Evolutionary conservation across 371 early-diverging fungal genomes (phyloP).

Genomic region (Rhizopus arrhizus): DNA sequence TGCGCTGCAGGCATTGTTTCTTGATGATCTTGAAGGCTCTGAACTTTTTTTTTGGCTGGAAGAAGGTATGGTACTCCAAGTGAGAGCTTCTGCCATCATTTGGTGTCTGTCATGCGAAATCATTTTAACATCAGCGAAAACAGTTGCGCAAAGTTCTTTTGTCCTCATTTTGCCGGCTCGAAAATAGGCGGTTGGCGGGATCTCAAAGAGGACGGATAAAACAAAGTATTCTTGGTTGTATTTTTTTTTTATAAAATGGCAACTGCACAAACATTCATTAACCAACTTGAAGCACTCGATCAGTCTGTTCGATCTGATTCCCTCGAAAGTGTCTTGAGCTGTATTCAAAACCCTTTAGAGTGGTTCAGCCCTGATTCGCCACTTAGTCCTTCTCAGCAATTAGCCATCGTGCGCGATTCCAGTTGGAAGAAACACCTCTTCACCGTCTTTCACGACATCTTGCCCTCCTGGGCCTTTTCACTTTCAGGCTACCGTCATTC

Average conservation of each 20-base stretch:
- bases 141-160: too few relatives aligned
- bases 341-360: slow-evolving; percentile 5
- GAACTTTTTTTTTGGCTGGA: too few relatives aligned
- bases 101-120: too few relatives aligned
- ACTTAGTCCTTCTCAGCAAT: slow-evolving; percentile 2
- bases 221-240: not conserved
- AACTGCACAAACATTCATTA: not conserved
- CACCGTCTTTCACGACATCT: slow-evolving; percentile 23
- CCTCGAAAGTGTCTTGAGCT: not conserved
- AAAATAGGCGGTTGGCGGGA: too few relatives aligned
- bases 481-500: slow-evolving; percentile 5
- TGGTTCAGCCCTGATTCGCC: slow-evolving; percentile 1
- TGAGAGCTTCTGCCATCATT: too few relatives aligned
- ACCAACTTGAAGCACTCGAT: not conserved
- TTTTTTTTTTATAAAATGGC: not conserved
- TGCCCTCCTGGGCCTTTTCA: slow-evolving; percentile 36
- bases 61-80: too few relatives aligned
- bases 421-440: slow-evolving; percentile 37
- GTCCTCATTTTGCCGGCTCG: too few relatives aligned
- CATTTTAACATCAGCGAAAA: too few relatives aligned
- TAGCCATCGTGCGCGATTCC: slow-evolving; percentile 11
- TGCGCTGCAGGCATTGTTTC: too few relatives aligned
- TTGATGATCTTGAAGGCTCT: too few relatives aligned
- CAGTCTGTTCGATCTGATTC: not conserved
- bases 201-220: not conserved